Evolutionary conservation across 2,329 filamentous ascomycete genomes (phyloP), one percentile per base, ranked within the genome.

Genomic region (Ophiostoma sp.): DNA sequence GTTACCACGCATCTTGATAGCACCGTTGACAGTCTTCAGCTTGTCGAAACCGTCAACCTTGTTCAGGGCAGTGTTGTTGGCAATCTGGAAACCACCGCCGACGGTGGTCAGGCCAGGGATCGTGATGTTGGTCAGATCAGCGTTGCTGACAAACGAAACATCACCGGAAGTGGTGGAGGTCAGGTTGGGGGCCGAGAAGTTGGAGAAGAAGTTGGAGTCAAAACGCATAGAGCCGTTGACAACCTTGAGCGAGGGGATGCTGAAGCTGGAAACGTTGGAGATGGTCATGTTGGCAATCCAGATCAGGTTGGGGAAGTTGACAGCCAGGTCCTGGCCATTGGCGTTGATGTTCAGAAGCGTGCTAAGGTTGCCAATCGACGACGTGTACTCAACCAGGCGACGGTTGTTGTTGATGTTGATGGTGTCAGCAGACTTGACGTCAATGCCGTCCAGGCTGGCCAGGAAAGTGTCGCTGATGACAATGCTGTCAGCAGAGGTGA

Each of bases 391-490:
- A 76, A 85, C 86, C 74, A 99, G 84, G 76, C 89, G 89, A 71
- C 81, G 82, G 87, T 98, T 98, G 88, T 97, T 97, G 85, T 91
- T 89, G 80, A 99, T 89, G 78, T 91, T 83, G 77, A 99, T 86
- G 73, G 81, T 83, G 69, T 86, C 84, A 67, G 92, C 88, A n/a
- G 84, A 84, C 72, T 86, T 79, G 72, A 98, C 84, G 77, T 92
- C 90, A 77, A 99, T 90, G 76, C 92, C 93, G 73, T 89, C 83
- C 70, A 99, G 85, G 73, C 85, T 87, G 77, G 82, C 85, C 74
- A 99, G 86, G 79, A 89, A 87, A 66, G 95, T 99, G 83, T 99
- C 95, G 79, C 87, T 85, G 77, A 99, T 93, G 73, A 81, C 80
- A 74, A 99, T 85, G 72, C 81, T 84, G 72, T 80, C 81, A 70